A percentile compares a stretch with the other conserved stretches of the same genome.
These are phyloP conservation scores for Lactarius akahatsu DNA, from an alignment of 768 basidiomycete species.

Conservation along the genomic window DNA sequence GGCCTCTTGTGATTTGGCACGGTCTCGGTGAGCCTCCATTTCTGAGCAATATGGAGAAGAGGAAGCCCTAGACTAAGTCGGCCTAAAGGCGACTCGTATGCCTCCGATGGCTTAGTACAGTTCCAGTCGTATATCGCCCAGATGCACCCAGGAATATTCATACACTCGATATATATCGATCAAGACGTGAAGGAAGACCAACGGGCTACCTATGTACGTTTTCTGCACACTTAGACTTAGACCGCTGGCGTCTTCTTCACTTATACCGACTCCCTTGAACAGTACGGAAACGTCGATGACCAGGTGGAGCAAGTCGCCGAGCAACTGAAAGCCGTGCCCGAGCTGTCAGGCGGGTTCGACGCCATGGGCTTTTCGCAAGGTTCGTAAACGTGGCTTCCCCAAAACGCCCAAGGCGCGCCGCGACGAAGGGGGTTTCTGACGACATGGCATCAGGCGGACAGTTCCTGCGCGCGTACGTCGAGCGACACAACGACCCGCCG, in stretches of 20 bases:
- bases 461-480: constrained; percentile 82
- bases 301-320: constrained; percentile 65
- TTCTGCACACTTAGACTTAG: background rate
- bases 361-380: constrained; percentile 90
- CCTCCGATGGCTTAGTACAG: constrained; percentile 69
- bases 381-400: constrained; percentile 19
- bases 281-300: constrained; percentile 79
- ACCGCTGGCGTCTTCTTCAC: background rate
- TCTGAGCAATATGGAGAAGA: background rate
- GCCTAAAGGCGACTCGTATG: constrained; percentile 64
- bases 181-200: constrained; percentile 61
- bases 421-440: background rate
- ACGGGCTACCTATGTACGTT: constrained; percentile 69
- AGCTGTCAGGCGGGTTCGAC: constrained; percentile 72
- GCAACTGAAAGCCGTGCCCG: constrained; percentile 62
- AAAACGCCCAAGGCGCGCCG: too few relatives aligned
- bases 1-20: constrained; percentile 77
- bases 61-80: background rate
- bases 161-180: constrained; percentile 71
- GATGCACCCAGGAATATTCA: constrained; percentile 71
- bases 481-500: constrained; percentile 70
- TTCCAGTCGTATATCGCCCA: constrained; percentile 58
- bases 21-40: constrained; percentile 49
- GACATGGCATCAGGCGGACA: constrained; percentile 57
- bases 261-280: background rate